Conservation (phyloP, 2,329 filamentous ascomycete species). For the Aspergillus nomiae region DNA sequence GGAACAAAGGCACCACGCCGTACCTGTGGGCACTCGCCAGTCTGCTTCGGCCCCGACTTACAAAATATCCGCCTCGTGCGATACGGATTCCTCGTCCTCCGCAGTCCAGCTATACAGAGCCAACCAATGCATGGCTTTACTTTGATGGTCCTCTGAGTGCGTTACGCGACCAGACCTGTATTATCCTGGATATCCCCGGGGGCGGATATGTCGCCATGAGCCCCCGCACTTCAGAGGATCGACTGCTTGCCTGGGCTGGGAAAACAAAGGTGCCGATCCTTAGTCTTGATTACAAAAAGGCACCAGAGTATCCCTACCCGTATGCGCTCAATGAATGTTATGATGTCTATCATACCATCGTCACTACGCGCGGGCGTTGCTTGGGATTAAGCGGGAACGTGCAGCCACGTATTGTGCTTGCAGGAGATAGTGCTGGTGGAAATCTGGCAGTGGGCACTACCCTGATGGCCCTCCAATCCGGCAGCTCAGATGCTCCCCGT, state of each 20-base stretch:
- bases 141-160: conserved; percentile 85
- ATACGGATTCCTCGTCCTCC: conserved; percentile 81
- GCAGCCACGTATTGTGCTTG: conserved; percentile 69
- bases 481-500: conserved; percentile 57
- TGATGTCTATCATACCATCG: conserved; percentile 76
- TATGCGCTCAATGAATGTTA: conserved; percentile 87
- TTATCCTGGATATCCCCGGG: conserved; percentile 88
- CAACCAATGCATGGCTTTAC: conserved; percentile 86
- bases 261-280: conserved; percentile 85
- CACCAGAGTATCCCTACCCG: conserved; percentile 81
- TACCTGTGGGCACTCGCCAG: conserved; percentile 74
- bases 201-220: conserved; percentile 97
- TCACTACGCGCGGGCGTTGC: conserved; percentile 72
- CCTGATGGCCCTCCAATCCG: conserved; percentile 84
- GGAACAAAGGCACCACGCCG: conserved; percentile 92
- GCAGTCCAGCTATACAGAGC: conserved; percentile 79
- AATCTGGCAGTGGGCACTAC: conserved; percentile 79
- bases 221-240: conserved; percentile 91
- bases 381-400: conserved; percentile 70
- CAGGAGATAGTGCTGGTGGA: conserved; percentile 80
- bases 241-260: conserved; percentile 87
- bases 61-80: conserved; percentile 76
- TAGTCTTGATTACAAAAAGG: conserved; percentile 88
- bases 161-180: conserved; percentile 71
- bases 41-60: conserved; percentile 75